Percentiles rank a stretch among this genome's conserved stretches.
phyloP scores from a whole-genome alignment of 169 alveolate species.

The Eimeria praecox region DNA sequence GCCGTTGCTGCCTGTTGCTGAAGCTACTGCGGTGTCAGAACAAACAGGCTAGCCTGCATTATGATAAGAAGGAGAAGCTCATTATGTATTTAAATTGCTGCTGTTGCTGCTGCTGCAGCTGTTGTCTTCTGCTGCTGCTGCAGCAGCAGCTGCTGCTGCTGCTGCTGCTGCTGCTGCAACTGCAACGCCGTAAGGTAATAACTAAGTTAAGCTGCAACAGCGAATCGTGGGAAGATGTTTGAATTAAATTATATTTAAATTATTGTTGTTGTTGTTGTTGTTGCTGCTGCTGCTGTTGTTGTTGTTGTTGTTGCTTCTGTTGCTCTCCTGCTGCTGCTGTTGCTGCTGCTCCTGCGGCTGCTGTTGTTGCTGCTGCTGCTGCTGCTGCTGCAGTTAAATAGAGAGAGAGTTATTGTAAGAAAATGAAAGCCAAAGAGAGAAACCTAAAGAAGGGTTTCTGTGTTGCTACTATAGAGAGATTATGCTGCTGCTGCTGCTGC shows the following conservation, averaged over 20 bases:
- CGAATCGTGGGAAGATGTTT: not conserved
- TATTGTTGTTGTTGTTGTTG: not conserved
- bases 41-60: no score
- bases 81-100: no score
- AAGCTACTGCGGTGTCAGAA: not conserved
- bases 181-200: no score
- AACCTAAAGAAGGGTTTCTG: not conserved
- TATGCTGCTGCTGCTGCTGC: no score
- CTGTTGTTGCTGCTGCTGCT: not conserved
- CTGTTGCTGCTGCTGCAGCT: not conserved
- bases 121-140: not conserved
- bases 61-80: no score
- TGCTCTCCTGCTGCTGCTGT: slow-evolving; percentile 30
- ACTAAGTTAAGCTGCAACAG: no score
- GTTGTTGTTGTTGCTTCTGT: not conserved
- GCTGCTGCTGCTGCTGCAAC: no score
- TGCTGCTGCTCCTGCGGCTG: not conserved
- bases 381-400: not conserved
- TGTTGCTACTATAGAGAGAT: no score
- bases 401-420: not conserved
- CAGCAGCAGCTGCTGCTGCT: not conserved
- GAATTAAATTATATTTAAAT: not conserved
- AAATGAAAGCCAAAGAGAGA: not conserved
- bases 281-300: not conserved
- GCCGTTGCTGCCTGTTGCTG: not conserved